Base-by-base conservation (phyloP, 2,329 filamentous ascomycete species). In the Pseudogymnoascus sp. region DNA sequence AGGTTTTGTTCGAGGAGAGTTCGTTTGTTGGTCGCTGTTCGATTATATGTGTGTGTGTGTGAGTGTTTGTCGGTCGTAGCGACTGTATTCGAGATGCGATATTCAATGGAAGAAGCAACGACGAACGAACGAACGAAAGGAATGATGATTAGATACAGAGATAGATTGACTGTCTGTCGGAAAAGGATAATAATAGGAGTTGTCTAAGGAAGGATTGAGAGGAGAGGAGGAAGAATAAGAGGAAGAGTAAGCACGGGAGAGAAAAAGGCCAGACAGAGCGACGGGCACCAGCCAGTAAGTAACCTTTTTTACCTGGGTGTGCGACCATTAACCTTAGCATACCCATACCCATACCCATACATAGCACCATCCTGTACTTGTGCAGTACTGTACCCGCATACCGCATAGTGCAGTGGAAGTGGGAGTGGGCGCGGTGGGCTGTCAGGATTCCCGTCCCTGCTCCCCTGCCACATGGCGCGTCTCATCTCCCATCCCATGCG, bases 401-500 rank as follows among this genome's bases (percentile, higher is more conserved):
- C 14, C 35, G 12, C 35, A 37, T 37, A 37, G 11, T n/a, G 35
- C 30, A 33, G 11, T n/a, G 4, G 4, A 5, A n/a, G 11, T 37
- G 35, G 35, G 30, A 33, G 22, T 25, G 22, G 22, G 30, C 35
- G 14, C 35, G 14, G 11, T 37, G 12, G 18, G 18, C 8, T n/a
- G 41, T 28, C 41, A 50, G 43, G 43, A 54, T 54, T 18, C 28
- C 28, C 43, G 43, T 18, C 43, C 43, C 43, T 54, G 43, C 43
- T 33, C 43, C 43, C 47, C 47, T 54, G 47, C 47, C 47, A 54
- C 47, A 54, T 54, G 47, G 47, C 47, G 28, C 47, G 28, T 54
- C 47, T 54, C 47, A 54, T 54, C 47, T 54, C 47, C 47, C 47
- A 54, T 20, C 28, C 28, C 47, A 54, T 54, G 47, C 47, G 28